Evolutionary conservation across 106 monocot genomes (phyloP).

Genomic region (Narthecium ossifragum): DNA sequence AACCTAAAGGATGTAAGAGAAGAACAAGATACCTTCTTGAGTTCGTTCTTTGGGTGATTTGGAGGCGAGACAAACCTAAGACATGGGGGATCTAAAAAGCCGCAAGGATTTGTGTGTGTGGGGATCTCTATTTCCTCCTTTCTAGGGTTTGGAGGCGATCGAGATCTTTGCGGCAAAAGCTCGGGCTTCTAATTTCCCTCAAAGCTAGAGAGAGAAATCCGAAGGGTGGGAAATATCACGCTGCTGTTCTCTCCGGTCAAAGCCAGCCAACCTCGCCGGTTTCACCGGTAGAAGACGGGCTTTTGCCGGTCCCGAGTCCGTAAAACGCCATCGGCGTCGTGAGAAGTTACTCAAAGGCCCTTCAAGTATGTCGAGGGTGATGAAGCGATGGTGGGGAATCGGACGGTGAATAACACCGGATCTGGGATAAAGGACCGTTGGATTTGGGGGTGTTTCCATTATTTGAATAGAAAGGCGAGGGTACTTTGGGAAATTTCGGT

Average conservation of each 20-base stretch:
- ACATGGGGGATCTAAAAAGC: background rate
- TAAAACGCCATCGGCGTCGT: background rate
- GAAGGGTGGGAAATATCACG: background rate
- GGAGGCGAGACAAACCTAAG: too few relatives aligned
- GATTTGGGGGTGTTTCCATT: background rate
- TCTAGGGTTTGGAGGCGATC: background rate
- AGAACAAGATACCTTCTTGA: too few relatives aligned
- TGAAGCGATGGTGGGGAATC: background rate
- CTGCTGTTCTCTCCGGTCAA: conserved; percentile 1
- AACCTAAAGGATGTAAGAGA: too few relatives aligned
- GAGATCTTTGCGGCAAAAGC: background rate
- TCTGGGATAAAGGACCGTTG: too few relatives aligned
- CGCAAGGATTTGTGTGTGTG: too few relatives aligned
- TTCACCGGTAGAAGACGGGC: conserved; percentile 17
- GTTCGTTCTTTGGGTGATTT: too few relatives aligned
- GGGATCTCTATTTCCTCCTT: too few relatives aligned
- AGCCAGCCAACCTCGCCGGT: conserved; percentile 10
- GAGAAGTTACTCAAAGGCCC: background rate
- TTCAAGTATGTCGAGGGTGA: background rate
- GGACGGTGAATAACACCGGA: too few relatives aligned
- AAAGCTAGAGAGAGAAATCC: too few relatives aligned
- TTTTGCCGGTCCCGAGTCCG: background rate
- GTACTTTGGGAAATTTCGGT: background rate
- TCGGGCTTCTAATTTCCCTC: background rate
- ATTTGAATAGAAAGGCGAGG: background rate